These are phyloP conservation scores for Trametes meyenii DNA, from an alignment of 768 basidiomycete species.

Conservation along the genomic window DNA sequence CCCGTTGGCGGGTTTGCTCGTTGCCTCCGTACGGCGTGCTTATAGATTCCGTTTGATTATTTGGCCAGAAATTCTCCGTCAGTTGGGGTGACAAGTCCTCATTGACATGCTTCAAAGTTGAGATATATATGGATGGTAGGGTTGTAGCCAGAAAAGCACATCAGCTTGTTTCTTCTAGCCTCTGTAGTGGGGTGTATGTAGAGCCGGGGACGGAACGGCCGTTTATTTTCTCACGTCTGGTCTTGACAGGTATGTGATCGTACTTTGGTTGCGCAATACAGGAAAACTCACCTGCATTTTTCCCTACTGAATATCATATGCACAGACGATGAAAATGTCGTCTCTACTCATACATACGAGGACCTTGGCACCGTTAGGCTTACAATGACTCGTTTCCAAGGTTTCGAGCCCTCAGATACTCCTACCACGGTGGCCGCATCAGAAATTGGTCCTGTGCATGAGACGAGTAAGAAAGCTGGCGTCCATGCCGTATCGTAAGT, in stretches of 20 bases:
- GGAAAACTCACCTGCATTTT: too few species aligned
- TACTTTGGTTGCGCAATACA: neutral
- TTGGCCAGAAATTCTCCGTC: neutral
- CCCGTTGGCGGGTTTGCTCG: neutral
- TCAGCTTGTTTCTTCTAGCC: too few species aligned
- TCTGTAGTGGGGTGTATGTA: neutral
- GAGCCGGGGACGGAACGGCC: neutral
- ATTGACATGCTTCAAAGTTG: neutral
- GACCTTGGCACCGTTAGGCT: conserved; percentile 14
- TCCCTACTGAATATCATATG: too few species aligned
- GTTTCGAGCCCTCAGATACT: neutral
- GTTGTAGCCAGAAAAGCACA: neutral
- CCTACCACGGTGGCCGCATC: neutral
- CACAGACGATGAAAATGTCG: conserved; percentile 9
- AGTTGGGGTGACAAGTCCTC: neutral
- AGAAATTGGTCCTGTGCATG: conserved; percentile 7
- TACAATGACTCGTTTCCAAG: conserved; percentile 2
- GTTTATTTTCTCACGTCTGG: neutral
- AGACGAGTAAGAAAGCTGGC: conserved; percentile 24
- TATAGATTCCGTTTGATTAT: neutral
- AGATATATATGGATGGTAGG: neutral
- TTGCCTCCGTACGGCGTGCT: neutral
- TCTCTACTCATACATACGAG: neutral
- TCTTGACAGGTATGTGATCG: neutral
- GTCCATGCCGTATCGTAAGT: conserved; percentile 18